A percentile compares a stretch with the other conserved stretches of the same genome.
Evolutionary conservation across 2,329 filamentous ascomycete genomes (phyloP).

Genomic region (Stagonosporopsis chrysanthemi): DNA sequence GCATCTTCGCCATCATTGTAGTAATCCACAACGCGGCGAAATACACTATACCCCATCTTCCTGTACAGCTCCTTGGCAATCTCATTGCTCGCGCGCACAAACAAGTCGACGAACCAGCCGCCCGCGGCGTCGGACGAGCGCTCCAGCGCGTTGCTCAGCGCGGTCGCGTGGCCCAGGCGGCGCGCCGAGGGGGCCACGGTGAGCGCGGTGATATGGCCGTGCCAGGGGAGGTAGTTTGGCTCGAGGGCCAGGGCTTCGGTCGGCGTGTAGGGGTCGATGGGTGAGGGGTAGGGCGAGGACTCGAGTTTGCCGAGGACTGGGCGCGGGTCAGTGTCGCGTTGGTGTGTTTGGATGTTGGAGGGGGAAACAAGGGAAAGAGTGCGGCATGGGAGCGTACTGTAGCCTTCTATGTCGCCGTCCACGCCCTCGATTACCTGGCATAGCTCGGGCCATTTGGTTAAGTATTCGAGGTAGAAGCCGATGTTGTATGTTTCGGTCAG

Average conservation of each 20-base stretch:
- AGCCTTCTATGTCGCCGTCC: slow-evolving; percentile 88
- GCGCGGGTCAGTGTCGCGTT: background rate
- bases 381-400: slow-evolving; percentile 66
- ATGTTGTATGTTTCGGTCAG: slow-evolving; percentile 98
- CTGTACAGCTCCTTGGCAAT: slow-evolving; percentile 89
- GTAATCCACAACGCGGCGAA: slow-evolving; percentile 86
- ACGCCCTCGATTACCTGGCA: slow-evolving; percentile 91
- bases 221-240: slow-evolving; percentile 92
- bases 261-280: slow-evolving; percentile 74
- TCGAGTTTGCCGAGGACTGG: slow-evolving; percentile 97
- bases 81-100: slow-evolving; percentile 86
- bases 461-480: slow-evolving; percentile 93
- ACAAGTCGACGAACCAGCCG: slow-evolving; percentile 95
- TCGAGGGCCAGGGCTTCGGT: slow-evolving; percentile 48
- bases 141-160: slow-evolving; percentile 82
- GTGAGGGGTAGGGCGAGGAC: slow-evolving; percentile 75
- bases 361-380: slow-evolving; percentile 37
- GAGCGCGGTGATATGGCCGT: slow-evolving; percentile 95
- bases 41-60: slow-evolving; percentile 88
- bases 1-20: slow-evolving; percentile 96
- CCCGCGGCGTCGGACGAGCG: slow-evolving; percentile 80
- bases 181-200: slow-evolving; percentile 89
- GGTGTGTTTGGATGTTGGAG: background rate
- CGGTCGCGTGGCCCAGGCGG: slow-evolving; percentile 84
- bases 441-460: slow-evolving; percentile 92